Base-by-base conservation (phyloP, 352 stramenopile species). In the Phytophthora pisi region DNA sequence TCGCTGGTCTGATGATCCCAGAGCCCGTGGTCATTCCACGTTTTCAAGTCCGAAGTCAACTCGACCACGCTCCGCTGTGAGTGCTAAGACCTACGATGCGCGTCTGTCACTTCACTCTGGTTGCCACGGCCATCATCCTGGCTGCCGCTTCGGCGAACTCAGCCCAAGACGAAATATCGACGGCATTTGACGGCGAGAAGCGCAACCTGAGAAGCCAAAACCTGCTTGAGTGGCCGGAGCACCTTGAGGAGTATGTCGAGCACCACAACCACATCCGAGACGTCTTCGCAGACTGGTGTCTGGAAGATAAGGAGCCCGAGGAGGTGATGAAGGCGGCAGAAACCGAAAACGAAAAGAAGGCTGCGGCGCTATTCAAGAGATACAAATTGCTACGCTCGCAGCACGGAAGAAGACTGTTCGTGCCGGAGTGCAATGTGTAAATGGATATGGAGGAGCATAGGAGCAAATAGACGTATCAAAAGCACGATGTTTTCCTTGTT, bases 191-290 rank as follows among this genome's bases (percentile, higher is more conserved):
- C 43, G 38, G 18, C 9, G 24, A 31, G 2, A 71, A 42, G 15
- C 64, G 64, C 26, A 30, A 42, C 16, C 36, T 71, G n/a, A 52
- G 64, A 61, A 36, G 24, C 15, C 36, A 71, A 53, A 18, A n/a
- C 7, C 23, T 67, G 13, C n/a, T 61, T 5, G 51, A 67, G 5
- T 63, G 23, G 51, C 57, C 64, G 5, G 40, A 65, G 26, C 5
- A 20, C 4, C 38, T 68, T 11, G 61, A 68, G 54, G 50, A 65
- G 6, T 64, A 51, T 5, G 49, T 61, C 16, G 38, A 70, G 10
- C n/a, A 66, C 36, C 56, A 70, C 57, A 38, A 59, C 42, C 49
- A 51, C 16, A 45, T 70, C 18, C 30, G 57, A 52, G 57, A 70
- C 52, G 52, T 61, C 2, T 47, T 70, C 4, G 58, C 46, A 18